Evolutionary conservation across 768 basidiomycete species (phyloP), one percentile per base, ranked within the genome.

Genomic region (Lentinula detonsa): DNA sequence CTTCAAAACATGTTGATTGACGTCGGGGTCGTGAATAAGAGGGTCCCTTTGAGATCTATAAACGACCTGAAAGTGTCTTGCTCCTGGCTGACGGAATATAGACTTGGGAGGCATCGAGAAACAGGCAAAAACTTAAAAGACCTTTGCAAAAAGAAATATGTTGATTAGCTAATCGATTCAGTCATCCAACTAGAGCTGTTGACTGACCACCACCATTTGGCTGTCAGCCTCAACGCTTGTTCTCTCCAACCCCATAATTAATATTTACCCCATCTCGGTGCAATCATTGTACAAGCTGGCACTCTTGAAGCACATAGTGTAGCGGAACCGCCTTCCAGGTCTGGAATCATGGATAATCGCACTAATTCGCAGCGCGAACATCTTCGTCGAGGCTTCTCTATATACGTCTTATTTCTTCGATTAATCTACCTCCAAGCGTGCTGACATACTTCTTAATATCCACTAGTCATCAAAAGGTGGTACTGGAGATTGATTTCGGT

Each of bases 401-500:
- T 93, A 93, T 93, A 90, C 85, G 91, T 91, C 67, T 69, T 69
- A 63, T 76, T 64, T 65, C 58, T 64, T 68, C 76, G 67, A 59
- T 63, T 61, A 72, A 62, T 60, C 50, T 61, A 64, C 60, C 35
- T 50, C 56, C 56, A 55, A 54, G 59, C 40, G 58, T 72, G 68
- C 75, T 82, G 83, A 85, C 71, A 77, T 72, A 66, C 56, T 4
- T 63, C 72, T 71, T 67, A 73, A 80, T 85, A 72, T 87, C 72
- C 86, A 93, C 89, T 87, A 92, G 90, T 76, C 91, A 96, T 76
- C 96, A 98, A 83, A 93, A 93, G 72, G 95, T 97, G 55, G 91
- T 92, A 63, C 78, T 98, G 66, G 93, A 96, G 76, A 86, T 98
- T 63, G 93, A 95, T 78, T 94, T 97, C 72, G 82, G 88, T 7